A percentile compares a stretch with the other conserved stretches of the same genome.
phyloP scores from a whole-genome alignment of 1,284 basidiomycete genomes.

The Stygiomarasmius scandens region DNA sequence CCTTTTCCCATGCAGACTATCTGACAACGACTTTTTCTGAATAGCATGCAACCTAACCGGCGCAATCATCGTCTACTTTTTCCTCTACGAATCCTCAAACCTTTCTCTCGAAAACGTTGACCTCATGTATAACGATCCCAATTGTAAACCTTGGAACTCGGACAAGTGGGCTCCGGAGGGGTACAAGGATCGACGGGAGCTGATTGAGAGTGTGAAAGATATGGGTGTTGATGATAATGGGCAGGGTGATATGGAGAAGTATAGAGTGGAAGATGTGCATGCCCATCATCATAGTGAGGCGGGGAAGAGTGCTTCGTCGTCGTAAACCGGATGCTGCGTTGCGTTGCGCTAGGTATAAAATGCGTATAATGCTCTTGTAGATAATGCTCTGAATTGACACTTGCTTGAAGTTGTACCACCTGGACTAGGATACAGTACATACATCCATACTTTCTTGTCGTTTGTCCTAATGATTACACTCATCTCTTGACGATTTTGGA shows the following conservation, averaged over 20 bases:
- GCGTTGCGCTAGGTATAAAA: too few species aligned
- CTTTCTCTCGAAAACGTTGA: slow-evolving; percentile 75
- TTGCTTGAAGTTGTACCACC: too few species aligned
- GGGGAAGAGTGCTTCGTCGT: too few species aligned
- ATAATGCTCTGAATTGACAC: too few species aligned
- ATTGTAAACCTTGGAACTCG: slow-evolving; percentile 11
- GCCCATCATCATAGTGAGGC: background rate
- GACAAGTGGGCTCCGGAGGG: slow-evolving; percentile 8
- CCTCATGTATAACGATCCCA: slow-evolving; percentile 35
- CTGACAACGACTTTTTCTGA: slow-evolving; percentile 29
- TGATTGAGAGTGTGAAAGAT: slow-evolving; percentile 17
- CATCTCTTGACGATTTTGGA: too few species aligned
- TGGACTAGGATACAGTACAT: too few species aligned
- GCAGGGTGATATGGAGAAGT: too few species aligned
- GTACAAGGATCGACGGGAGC: slow-evolving; percentile 1
- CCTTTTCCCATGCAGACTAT: slow-evolving; percentile 70
- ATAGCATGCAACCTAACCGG: slow-evolving; percentile 57
- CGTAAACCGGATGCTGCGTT: too few species aligned
- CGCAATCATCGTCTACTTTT: slow-evolving; percentile 71
- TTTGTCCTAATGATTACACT: too few species aligned
- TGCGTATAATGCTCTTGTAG: too few species aligned
- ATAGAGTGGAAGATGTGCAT: too few species aligned
- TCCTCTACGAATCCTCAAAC: slow-evolving; percentile 77
- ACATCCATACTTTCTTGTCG: too few species aligned
- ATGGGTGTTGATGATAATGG: background rate